Percentiles rank a stretch among this genome's conserved stretches.
phyloP scores from a whole-genome alignment of 495 filamentous ascomycete genomes.

The Podospora pseudoanserina region DNA sequence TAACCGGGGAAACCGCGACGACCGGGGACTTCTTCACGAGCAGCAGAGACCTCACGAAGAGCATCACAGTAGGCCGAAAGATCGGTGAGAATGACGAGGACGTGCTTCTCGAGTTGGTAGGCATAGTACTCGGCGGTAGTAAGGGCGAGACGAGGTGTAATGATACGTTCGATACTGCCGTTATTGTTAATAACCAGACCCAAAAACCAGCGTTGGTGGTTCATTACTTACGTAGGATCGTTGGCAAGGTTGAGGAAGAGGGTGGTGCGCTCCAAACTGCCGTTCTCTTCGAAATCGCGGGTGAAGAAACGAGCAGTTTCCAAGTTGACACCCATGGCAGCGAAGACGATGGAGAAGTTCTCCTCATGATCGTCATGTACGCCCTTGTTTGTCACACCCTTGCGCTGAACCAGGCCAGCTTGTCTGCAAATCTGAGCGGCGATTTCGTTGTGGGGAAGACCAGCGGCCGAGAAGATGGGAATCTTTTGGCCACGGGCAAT shows the following conservation, averaged over 20 bases:
- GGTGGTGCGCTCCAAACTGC: conserved; percentile 93
- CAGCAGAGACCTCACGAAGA: conserved; percentile 95
- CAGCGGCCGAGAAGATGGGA: conserved; percentile 97
- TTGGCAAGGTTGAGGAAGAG: conserved; percentile 99
- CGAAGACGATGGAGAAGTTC: conserved; percentile 99
- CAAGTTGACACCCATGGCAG: conserved; percentile 99
- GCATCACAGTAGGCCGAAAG: conserved; percentile 98
- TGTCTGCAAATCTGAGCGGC: conserved; percentile 97
- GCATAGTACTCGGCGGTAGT: conserved; percentile 99
- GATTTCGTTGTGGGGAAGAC: conserved; percentile 98
- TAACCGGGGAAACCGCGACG: conserved; percentile 99
- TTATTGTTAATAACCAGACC: conserved; percentile 26
- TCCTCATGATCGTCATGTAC: conserved; percentile 96
- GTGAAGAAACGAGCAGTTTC: conserved; percentile 99
- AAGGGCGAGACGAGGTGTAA: conserved; percentile 95
- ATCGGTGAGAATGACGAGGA: conserved; percentile 97
- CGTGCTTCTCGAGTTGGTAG: conserved; percentile 99
- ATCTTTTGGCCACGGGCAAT: conserved; percentile 99
- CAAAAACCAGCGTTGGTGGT: background rate
- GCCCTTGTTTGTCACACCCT: conserved; percentile 76
- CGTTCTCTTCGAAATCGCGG: conserved; percentile 98
- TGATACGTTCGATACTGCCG: conserved; percentile 94
- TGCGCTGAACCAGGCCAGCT: conserved; percentile 81
- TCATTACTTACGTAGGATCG: conserved; percentile 80
- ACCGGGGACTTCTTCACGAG: conserved; percentile 98